phyloP scores from a whole-genome alignment of 257 asterid genomes.

The Voacanga thouarsii region DNA sequence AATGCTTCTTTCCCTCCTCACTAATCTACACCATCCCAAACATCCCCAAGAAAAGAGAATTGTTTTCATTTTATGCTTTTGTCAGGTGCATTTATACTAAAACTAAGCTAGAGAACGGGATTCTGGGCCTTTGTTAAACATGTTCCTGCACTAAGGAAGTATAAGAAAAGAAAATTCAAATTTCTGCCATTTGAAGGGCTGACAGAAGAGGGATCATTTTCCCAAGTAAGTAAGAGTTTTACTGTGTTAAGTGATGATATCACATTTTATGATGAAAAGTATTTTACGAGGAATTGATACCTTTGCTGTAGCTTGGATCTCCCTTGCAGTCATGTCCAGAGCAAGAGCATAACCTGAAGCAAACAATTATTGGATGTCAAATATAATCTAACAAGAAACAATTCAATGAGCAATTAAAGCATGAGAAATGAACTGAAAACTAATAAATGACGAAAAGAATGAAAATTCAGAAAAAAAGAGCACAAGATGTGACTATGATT shows the following conservation, averaged over 20 bases:
- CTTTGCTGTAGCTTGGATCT: slow-evolving; percentile 87
- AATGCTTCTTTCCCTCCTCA: neutral
- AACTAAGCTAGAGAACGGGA: neutral
- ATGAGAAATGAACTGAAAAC: neutral
- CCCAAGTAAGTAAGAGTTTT: neutral
- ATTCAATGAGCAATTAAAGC: slow-evolving; percentile 9
- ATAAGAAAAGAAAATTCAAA: neutral
- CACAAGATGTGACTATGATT: neutral
- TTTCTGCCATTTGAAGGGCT: neutral
- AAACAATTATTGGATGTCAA: neutral
- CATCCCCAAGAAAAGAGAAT: neutral
- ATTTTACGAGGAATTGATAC: slow-evolving; percentile 27
- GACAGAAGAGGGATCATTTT: neutral
- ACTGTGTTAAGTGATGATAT: neutral
- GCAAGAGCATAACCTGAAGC: slow-evolving; percentile 95
- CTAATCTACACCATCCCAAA: neutral
- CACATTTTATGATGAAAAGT: neutral
- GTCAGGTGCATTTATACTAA: neutral
- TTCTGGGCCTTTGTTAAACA: neutral
- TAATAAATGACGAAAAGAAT: neutral
- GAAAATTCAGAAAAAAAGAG: neutral
- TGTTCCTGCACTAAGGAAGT: neutral
- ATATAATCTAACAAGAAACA: neutral
- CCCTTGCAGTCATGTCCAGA: slow-evolving; percentile 98
- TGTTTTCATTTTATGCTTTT: neutral